phyloP scores from a whole-genome alignment of 306 rosid species.

The Malus sieversii region DNA sequence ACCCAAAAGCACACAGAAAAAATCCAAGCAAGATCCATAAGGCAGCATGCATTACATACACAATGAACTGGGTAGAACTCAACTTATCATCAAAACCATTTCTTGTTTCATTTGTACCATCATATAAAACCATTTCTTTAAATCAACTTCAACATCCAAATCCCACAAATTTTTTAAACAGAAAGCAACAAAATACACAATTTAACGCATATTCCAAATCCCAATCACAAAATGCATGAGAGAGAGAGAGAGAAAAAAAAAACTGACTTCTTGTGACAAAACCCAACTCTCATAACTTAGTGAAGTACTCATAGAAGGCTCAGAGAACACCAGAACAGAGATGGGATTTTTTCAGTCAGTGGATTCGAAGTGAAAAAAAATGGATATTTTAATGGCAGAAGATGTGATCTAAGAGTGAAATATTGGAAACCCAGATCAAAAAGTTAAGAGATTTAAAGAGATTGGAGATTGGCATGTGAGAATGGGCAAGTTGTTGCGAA shows the following conservation, averaged over 20 bases:
- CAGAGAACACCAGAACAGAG: slow-evolving; percentile 26
- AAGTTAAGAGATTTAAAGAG: slow-evolving; percentile 35
- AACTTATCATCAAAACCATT: slow-evolving; percentile 2
- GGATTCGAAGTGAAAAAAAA: slow-evolving; percentile 33
- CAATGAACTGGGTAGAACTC: slow-evolving; percentile 17
- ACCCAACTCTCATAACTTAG: slow-evolving; percentile 35
- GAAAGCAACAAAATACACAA: slow-evolving; percentile 6
- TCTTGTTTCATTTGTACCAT: not conserved
- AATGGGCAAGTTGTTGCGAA: slow-evolving; percentile 9
- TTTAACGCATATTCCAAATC: slow-evolving; percentile 15
- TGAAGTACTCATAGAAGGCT: slow-evolving; percentile 25
- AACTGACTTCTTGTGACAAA: slow-evolving; percentile 37
- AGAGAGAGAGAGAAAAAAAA: not conserved
- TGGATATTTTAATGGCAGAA: slow-evolving; percentile 10
- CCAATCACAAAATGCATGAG: slow-evolving; percentile 15
- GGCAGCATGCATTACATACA: slow-evolving; percentile 5
- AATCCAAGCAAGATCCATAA: slow-evolving; percentile 34
- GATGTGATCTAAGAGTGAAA: slow-evolving; percentile 34
- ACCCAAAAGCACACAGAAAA: not conserved
- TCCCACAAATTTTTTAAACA: slow-evolving; percentile 10
- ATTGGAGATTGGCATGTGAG: slow-evolving; percentile 18
- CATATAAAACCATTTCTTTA: not conserved
- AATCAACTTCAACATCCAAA: slow-evolving; percentile 20
- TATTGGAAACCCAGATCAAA: slow-evolving; percentile 31
- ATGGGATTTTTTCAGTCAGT: slow-evolving; percentile 27